Percentiles rank a stretch among this genome's conserved stretches.
phyloP scores from a whole-genome alignment of 2,329 filamentous ascomycete species.

The Scorias spongiosa region DNA sequence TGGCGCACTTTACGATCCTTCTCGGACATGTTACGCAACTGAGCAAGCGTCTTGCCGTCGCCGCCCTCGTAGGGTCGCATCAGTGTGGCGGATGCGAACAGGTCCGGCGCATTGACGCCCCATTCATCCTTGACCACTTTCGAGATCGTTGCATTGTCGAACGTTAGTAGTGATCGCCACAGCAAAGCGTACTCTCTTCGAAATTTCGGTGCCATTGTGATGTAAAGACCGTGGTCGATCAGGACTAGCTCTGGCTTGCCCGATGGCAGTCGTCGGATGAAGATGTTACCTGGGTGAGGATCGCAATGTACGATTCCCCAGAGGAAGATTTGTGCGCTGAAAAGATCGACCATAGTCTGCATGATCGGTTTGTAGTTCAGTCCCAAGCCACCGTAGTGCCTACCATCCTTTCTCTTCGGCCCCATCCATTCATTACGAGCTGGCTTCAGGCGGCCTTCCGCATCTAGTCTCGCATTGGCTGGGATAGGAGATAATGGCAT shows the following conservation, averaged over 20 bases:
- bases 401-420: conserved; percentile 34
- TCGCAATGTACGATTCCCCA: conserved; percentile 95
- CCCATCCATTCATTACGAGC: conserved; percentile 68
- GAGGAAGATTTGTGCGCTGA: conserved; percentile 95
- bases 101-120: conserved; percentile 78
- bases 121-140: conserved; percentile 58
- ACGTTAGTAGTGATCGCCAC: conserved; percentile 88
- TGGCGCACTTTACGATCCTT: conserved; percentile 43
- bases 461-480: conserved; percentile 25
- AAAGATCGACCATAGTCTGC: conserved; percentile 91
- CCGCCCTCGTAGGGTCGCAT: conserved; percentile 85
- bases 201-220: conserved; percentile 73
- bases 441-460: conserved; percentile 54
- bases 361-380: conserved; percentile 75
- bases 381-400: conserved; percentile 55
- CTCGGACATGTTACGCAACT: conserved; percentile 34
- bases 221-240: conserved; percentile 94
- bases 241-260: conserved; percentile 83
- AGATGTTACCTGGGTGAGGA: conserved; percentile 93
- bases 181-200: conserved; percentile 74
- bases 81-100: conserved; percentile 82
- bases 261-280: conserved; percentile 69
- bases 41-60: conserved; percentile 47
- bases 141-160: conserved; percentile 70
- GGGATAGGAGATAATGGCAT: conserved; percentile 40